A percentile compares a stretch with the other conserved stretches of the same genome.
These are phyloP conservation scores for Euphorbia corollata DNA, from an alignment of 441 rosid genomes.

Conservation along the genomic window DNA sequence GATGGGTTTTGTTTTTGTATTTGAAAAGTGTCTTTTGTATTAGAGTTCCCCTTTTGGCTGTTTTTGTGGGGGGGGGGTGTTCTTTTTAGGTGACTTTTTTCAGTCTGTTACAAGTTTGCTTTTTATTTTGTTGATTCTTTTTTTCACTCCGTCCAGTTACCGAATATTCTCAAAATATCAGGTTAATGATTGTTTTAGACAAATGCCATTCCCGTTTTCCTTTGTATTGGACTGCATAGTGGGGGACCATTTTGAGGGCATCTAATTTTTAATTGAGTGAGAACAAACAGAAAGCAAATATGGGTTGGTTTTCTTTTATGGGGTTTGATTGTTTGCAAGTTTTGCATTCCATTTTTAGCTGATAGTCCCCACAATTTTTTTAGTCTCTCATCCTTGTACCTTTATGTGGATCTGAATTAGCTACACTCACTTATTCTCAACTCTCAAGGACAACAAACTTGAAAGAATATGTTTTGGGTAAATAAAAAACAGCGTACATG, in stretches of 20 bases:
- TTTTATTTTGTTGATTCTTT: background rate
- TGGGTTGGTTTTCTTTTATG: conserved; percentile 1
- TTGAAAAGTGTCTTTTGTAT: conserved; percentile 33
- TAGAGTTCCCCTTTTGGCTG: conserved; percentile 25
- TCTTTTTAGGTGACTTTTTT: conserved; percentile 7
- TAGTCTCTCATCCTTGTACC: background rate
- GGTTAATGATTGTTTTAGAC: conserved; percentile 22
- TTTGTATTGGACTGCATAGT: background rate
- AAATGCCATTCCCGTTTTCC: background rate
- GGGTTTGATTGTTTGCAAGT: background rate
- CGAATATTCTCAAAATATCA: conserved; percentile 27
- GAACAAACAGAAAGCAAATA: conserved; percentile 5
- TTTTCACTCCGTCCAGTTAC: background rate
- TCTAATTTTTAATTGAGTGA: background rate
- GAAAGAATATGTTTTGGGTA: background rate
- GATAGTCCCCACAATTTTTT: background rate
- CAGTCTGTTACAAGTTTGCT: background rate
- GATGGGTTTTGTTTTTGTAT: conserved; percentile 22
- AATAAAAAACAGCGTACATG: background rate
- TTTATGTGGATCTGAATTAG: background rate
- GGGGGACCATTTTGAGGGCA: conserved; percentile 4
- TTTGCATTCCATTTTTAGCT: background rate
- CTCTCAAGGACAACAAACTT: background rate
- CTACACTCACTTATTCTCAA: conserved; percentile 1
- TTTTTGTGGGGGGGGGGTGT: conserved; percentile 6